phyloP scores from a whole-genome alignment of 2,329 filamentous ascomycete species.

The Colletotrichum shisoi region DNA sequence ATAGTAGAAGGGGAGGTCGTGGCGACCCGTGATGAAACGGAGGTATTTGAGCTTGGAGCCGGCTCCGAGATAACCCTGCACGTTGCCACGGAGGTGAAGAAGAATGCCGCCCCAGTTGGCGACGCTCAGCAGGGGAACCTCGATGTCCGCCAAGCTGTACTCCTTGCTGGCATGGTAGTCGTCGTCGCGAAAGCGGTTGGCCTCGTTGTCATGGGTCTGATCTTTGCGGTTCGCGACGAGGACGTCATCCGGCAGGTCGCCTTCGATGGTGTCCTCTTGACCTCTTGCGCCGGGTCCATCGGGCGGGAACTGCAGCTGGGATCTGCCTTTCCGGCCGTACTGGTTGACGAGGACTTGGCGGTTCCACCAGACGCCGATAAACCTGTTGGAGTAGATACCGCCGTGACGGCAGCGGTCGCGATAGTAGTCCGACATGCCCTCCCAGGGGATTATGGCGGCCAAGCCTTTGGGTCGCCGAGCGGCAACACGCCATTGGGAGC shows the following conservation, averaged over 20 bases:
- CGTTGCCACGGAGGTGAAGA: constrained; percentile 73
- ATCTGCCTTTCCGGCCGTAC: constrained; percentile 65
- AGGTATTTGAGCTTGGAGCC: constrained; percentile 74
- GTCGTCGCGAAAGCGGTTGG: constrained; percentile 67
- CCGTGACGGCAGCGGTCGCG: constrained; percentile 67
- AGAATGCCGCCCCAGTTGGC: constrained; percentile 77
- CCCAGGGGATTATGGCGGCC: constrained; percentile 59
- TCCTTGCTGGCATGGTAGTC: constrained; percentile 71
- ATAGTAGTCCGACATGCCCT: constrained; percentile 64
- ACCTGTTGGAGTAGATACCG: constrained; percentile 66
- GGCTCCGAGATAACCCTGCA: constrained; percentile 69
- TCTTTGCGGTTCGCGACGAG: constrained; percentile 58
- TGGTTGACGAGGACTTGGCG: constrained; percentile 72
- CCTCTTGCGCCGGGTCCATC: constrained; percentile 50
- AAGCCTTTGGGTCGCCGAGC: constrained; percentile 57
- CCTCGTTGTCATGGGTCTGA: constrained; percentile 56
- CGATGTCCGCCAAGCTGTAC: constrained; percentile 69
- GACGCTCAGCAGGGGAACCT: constrained; percentile 71
- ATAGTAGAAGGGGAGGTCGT: constrained; percentile 78
- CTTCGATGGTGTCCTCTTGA: constrained; percentile 63
- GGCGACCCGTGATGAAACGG: constrained; percentile 72
- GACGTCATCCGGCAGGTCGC: constrained; percentile 63
- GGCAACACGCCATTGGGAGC: constrained; percentile 59
- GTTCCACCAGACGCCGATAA: constrained; percentile 73
- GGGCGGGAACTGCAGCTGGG: constrained; percentile 26